Conservation (phyloP, 495 filamentous ascomycete species). For the Penicillium angulare region DNA sequence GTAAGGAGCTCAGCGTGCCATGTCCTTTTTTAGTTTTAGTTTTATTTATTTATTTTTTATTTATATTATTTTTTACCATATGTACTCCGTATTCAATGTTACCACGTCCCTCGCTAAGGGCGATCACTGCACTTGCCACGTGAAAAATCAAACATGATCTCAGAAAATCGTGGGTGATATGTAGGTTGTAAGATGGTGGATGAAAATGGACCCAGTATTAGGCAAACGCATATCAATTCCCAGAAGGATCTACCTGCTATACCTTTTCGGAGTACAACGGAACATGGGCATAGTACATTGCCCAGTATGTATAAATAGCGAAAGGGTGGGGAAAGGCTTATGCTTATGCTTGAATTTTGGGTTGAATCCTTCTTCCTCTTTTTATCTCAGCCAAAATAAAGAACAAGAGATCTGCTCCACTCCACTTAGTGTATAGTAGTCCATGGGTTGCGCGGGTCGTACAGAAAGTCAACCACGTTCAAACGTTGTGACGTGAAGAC, state of each 20-base stretch:
- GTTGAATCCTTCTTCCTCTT: neutral
- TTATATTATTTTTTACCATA: too few species aligned
- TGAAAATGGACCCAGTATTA: too few species aligned
- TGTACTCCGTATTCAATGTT: too few species aligned
- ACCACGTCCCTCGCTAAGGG: neutral
- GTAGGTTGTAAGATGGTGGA: too few species aligned
- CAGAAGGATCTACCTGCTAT: too few species aligned
- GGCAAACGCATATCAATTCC: too few species aligned
- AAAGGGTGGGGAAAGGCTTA: neutral
- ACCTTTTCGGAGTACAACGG: too few species aligned
- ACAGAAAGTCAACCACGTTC: slow-evolving; percentile 7
- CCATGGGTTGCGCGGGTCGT: slow-evolving; percentile 1
- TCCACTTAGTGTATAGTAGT: neutral
- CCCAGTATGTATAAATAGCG: too few species aligned
- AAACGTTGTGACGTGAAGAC: slow-evolving; percentile 6
- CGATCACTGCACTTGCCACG: slow-evolving; percentile 11
- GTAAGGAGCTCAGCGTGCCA: neutral
- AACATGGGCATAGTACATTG: too few species aligned
- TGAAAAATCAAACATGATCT: neutral
- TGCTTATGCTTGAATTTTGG: neutral
- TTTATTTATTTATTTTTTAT: too few species aligned
- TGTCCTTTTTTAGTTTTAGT: too few species aligned
- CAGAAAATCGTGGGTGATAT: neutral
- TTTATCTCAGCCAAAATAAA: neutral
- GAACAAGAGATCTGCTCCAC: neutral